Evolutionary conservation across 1,284 basidiomycete genomes (phyloP).

Genomic region (Amylostereum areolatum): DNA sequence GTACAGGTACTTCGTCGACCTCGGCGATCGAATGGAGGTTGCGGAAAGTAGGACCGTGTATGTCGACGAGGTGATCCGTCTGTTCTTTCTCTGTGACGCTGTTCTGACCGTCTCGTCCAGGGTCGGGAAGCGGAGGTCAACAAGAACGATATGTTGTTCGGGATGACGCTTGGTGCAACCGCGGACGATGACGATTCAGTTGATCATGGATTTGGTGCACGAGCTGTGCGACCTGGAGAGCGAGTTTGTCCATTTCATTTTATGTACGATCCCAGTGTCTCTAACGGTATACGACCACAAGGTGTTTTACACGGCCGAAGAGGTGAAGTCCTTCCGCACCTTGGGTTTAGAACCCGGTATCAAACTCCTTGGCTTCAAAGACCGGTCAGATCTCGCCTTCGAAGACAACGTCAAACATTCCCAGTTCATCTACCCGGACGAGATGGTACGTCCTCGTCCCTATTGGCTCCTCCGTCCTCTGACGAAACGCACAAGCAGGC

Average conservation of each 20-base stretch:
- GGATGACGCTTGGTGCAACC: constrained; percentile 49
- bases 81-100: no score
- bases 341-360: constrained; percentile 75
- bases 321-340: constrained; percentile 77
- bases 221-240: constrained; percentile 42
- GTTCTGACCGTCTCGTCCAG: no score
- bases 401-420: constrained; percentile 93
- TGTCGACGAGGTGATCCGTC: constrained; percentile 61
- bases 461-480: background rate
- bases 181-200: constrained; percentile 34
- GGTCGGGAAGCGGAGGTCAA: constrained; percentile 55
- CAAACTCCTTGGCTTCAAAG: constrained; percentile 90
- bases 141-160: constrained; percentile 53
- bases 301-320: constrained; percentile 76
- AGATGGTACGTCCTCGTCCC: constrained; percentile 45
- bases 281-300: no score
- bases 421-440: constrained; percentile 90
- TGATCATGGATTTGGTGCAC: constrained; percentile 32
- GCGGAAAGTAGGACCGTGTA: constrained; percentile 66
- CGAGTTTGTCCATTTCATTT: constrained; percentile 34
- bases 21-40: constrained; percentile 73
- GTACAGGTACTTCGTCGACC: constrained; percentile 77
- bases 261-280: background rate
- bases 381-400: constrained; percentile 62
- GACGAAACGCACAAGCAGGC: constrained; percentile 35